Percentiles rank a stretch among this genome's conserved stretches.
These are phyloP conservation scores for Tolypocladium endophyticum DNA, from an alignment of 2,329 filamentous ascomycete species.

Conservation along the genomic window DNA sequence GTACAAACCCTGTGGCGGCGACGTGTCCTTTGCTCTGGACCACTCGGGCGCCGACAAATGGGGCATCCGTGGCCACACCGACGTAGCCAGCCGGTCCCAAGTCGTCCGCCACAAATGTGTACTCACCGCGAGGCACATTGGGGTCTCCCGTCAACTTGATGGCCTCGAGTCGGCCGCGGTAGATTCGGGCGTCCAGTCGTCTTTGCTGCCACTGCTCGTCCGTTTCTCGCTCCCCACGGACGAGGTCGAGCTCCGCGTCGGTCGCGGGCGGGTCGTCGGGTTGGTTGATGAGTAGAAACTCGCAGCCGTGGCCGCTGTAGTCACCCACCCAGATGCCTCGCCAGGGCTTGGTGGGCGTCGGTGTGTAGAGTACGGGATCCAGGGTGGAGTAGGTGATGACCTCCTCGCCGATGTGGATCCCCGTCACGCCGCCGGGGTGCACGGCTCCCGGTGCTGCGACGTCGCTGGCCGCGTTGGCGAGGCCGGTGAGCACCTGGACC, in stretches of 20 bases:
- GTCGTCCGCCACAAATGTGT: conserved; percentile 71
- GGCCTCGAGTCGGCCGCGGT: conserved; percentile 63
- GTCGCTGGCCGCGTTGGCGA: not conserved
- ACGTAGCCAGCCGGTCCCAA: conserved; percentile 58
- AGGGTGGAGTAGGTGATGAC: conserved; percentile 61
- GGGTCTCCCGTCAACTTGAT: conserved; percentile 89
- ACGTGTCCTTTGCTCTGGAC: conserved; percentile 71
- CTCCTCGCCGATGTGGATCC: conserved; percentile 42
- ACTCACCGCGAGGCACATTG: conserved; percentile 79
- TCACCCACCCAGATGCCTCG: conserved; percentile 90
- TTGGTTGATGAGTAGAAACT: conserved; percentile 78
- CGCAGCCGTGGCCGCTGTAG: conserved; percentile 78
- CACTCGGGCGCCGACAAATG: conserved; percentile 64
- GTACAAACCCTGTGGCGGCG: conserved; percentile 58
- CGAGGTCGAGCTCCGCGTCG: conserved; percentile 29
- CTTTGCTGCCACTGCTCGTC: conserved; percentile 34
- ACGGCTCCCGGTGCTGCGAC: not conserved
- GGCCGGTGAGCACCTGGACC: conserved; percentile 7
- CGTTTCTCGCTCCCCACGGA: conserved; percentile 29
- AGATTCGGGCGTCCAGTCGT: conserved; percentile 35
- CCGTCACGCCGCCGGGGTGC: conserved; percentile 12
- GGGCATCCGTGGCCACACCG: conserved; percentile 50
- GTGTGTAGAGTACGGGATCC: conserved; percentile 64
- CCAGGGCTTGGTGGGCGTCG: conserved; percentile 70
- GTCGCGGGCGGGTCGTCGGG: conserved; percentile 35